phyloP scores from a whole-genome alignment of 1,284 basidiomycete species.

The Puccinia coronata region DNA sequence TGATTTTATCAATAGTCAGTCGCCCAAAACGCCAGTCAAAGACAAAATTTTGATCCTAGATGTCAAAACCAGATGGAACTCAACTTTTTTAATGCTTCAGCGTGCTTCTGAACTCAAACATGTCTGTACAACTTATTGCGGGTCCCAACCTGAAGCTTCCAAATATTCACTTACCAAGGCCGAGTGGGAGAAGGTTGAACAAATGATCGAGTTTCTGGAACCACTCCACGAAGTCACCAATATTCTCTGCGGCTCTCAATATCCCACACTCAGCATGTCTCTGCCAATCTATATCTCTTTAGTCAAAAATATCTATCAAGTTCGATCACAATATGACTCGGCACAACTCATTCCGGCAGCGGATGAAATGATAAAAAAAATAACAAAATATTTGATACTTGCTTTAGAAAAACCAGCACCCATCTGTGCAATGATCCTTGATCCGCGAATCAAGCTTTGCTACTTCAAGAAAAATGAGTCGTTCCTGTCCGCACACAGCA shows the following conservation, averaged over 20 bases:
- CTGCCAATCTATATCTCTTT: slow-evolving; percentile 15
- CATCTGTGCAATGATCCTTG: neutral
- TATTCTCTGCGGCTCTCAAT: slow-evolving; percentile 21
- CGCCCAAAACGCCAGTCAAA: neutral
- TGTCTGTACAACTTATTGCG: too few relatives aligned
- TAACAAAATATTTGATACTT: neutral
- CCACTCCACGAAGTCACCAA: neutral
- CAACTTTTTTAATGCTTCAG: too few relatives aligned
- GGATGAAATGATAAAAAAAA: neutral
- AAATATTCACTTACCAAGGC: neutral
- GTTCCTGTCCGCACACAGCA: neutral
- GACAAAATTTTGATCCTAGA: neutral
- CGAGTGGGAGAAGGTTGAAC: slow-evolving; percentile 3
- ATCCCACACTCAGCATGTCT: slow-evolving; percentile 14
- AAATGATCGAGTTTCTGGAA: neutral
- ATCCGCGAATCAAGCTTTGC: neutral
- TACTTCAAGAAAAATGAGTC: neutral
- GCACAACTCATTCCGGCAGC: neutral
- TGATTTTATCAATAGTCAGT: neutral
- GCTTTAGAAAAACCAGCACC: neutral
- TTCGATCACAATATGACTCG: neutral
- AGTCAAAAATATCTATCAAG: neutral
- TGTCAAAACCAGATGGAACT: neutral
- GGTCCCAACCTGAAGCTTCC: neutral
- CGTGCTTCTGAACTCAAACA: too few relatives aligned